Evolutionary conservation across 352 stramenopile genomes (phyloP), one percentile per base, ranked within the genome.

Genomic region (Pythium phragmiticola): DNA sequence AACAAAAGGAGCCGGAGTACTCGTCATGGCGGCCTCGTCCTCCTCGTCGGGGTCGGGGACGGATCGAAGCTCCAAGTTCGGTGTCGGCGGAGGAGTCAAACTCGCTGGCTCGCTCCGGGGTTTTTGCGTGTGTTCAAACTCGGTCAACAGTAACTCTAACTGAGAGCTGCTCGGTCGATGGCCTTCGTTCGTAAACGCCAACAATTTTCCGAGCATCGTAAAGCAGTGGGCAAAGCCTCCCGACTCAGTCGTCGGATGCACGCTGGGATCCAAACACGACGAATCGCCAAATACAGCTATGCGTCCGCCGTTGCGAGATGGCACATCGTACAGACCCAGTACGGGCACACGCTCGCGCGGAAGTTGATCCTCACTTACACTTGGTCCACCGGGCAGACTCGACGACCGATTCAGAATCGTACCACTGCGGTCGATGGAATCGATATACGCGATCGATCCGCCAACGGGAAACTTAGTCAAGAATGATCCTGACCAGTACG

Each of bases 281-380:
- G 73, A 87, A 61, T 93, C 84, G 11, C 84, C 84, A 55, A 87
- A 91, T 21, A 90, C 82, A 11, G 82, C 82, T 17, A 93, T 90
- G 12, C 84, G 82, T 39, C 84, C 84, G 4, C 82, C 82, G 57
- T 81, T 73, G 12, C 58, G 53, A 16, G 80, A 82, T 2, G 82
- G 81, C 16, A 92, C 71, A 28, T 90, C 63, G 50, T 90, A 90
- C 42, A 92, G 53, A 7, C 81, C 83, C n/a, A 90, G 52, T 7
- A 92, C 76, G 0, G 83, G 78, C 21, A 90, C 73, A 26, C 77
- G 11, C 30, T 47, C 36, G 76, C 46, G 16, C 43, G 54, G n/a
- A 57, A 64, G 26, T 77, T 74, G 3, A 70, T 82, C 39, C 14
- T 63, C 37, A 28, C n/a, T 37, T 6, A 36, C 16, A 30, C 36